Evolutionary conservation across 805 yeast genomes (phyloP).

Genomic region (Starmera dryadoides): DNA sequence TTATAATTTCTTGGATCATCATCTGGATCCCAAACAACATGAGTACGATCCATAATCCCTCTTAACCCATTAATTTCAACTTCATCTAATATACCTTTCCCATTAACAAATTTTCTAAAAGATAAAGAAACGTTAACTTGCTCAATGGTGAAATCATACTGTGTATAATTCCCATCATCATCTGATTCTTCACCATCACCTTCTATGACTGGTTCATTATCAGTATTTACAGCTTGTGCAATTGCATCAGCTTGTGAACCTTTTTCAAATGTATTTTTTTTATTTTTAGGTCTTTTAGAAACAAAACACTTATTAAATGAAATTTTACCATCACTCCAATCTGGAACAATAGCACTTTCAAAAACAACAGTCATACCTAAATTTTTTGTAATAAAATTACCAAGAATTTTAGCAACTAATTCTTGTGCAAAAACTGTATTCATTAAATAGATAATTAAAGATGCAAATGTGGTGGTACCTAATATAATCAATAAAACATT

Average conservation of each 20-base stretch:
- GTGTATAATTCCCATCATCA: conserved; percentile 95
- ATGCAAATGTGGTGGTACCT: conserved; percentile 90
- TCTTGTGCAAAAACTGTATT: conserved; percentile 59
- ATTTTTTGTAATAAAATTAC: conserved; percentile 77
- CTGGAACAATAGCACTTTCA: conserved; percentile 91
- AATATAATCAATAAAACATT: conserved; percentile 71
- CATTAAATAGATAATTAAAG: conserved; percentile 65
- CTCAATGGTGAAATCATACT: conserved; percentile 86
- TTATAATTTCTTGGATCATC: conserved; percentile 81
- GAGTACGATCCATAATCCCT: conserved; percentile 89
- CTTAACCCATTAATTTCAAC: conserved; percentile 78
- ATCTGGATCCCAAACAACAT: conserved; percentile 72
- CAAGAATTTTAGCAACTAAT: conserved; percentile 71
- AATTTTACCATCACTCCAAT: conserved; percentile 85
- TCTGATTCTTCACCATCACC: conserved; percentile 28
- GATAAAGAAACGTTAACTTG: conserved; percentile 76
- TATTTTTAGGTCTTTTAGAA: conserved; percentile 68
- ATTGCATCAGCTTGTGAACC: conserved; percentile 72
- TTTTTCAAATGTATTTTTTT: conserved; percentile 44
- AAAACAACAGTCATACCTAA: conserved; percentile 79
- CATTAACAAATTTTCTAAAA: conserved; percentile 82
- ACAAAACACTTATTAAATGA: conserved; percentile 80
- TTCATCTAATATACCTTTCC: conserved; percentile 78
- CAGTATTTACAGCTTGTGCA: conserved; percentile 32
- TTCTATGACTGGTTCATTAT: conserved; percentile 5